Evolutionary conservation across 1,284 basidiomycete genomes (phyloP), one percentile per base, ranked within the genome.

Genomic region (Rhodofomes roseus): DNA sequence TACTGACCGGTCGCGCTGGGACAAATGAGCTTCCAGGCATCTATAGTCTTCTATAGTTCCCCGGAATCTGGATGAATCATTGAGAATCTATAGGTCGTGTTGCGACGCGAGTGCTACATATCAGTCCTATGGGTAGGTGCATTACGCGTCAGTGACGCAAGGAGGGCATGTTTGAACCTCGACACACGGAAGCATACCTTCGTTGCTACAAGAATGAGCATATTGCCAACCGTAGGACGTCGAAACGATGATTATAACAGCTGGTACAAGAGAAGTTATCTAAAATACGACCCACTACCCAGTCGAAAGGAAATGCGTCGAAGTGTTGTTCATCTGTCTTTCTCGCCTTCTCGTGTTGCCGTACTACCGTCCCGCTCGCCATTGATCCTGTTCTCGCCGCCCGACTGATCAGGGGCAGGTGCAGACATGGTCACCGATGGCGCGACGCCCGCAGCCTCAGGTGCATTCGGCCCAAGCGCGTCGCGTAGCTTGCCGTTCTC

Each of bases 401-500:
- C 16, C n/a, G 3, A 18, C 31, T 34, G 36, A 3, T 53, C 27
- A 18, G 22, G 20, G 9, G 37, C 40, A 9, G 40, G 18, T 7
- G 51, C 37, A 20, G 56, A 25, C n/a, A 57, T 34, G 14, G 57
- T 48, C 8, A 52, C 51, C 16, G 57, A 54, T 14, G 57, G 52
- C 18, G 37, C 40, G 6, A 58, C 52, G 16, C 52, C 51, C 14
- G 53, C 43, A 8, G 52, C 29, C 14, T 54, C 57, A 1, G 43
- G 34, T 12, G 36, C 57, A 12, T 39, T 36, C 14, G 40, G 39
- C 20, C 41, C 57, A 14, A 58, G 52, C 2, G 57, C 57, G 11
- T 34, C 27, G 27, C 57, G 58, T 39, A 56, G 48, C 31, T 56
- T 46, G 27, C 40, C 39, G 31, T 59, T 59, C 65, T 80, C 78